Conservation (phyloP, 495 filamentous ascomycete species). For the Penicillium lagena region DNA sequence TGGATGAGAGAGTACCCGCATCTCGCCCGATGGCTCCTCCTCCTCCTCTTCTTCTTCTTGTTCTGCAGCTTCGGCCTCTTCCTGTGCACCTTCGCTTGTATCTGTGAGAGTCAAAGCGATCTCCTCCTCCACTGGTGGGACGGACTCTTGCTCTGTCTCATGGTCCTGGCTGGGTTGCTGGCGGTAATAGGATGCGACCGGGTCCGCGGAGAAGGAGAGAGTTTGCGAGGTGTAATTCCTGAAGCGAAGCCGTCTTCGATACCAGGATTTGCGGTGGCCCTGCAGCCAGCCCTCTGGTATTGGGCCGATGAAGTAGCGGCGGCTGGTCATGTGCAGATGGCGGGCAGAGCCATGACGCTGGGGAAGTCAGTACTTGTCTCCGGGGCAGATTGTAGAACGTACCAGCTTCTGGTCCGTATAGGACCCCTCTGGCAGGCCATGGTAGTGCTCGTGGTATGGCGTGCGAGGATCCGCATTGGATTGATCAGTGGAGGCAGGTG, state of each 20-base stretch:
- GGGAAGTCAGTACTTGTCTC: neutral
- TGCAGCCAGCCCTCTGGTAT: constrained; percentile 65
- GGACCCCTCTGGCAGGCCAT: constrained; percentile 36
- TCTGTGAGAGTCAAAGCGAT: constrained; percentile 15
- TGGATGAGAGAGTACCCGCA: constrained; percentile 14
- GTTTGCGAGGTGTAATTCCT: constrained; percentile 52
- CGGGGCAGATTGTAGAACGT: constrained; percentile 1
- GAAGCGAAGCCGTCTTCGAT: constrained; percentile 44
- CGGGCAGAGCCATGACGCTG: constrained; percentile 57
- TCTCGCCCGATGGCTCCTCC: constrained; percentile 12
- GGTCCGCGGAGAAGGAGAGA: constrained; percentile 47
- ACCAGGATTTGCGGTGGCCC: constrained; percentile 59
- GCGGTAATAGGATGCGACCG: constrained; percentile 31
- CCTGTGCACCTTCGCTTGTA: constrained; percentile 5
- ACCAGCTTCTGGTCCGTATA: constrained; percentile 53
- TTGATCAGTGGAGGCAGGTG: constrained; percentile 5
- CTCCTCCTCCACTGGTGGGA: constrained; percentile 6
- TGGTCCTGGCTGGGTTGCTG: constrained; percentile 29
- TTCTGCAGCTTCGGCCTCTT: constrained; percentile 10
- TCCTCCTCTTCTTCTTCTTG: constrained; percentile 9
- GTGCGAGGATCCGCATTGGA: constrained; percentile 12
- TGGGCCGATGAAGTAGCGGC: constrained; percentile 62
- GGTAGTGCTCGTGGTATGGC: constrained; percentile 19
- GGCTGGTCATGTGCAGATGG: constrained; percentile 57
- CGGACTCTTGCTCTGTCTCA: too few species aligned